phyloP scores from a whole-genome alignment of 768 basidiomycete genomes.

The Mycena pura region DNA sequence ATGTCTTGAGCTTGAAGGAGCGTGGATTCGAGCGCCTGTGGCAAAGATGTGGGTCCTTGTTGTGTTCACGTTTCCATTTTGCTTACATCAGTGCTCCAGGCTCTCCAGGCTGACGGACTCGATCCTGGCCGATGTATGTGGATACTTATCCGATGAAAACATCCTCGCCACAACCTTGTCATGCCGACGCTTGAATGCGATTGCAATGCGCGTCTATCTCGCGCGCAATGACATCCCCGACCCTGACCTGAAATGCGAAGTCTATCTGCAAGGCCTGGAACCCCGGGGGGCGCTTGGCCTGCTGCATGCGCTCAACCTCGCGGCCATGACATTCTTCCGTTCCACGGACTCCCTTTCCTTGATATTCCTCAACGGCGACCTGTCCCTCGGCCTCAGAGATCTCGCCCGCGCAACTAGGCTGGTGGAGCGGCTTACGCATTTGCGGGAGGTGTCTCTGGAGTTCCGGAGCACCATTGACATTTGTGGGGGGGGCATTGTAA shows the following conservation, averaged over 20 bases:
- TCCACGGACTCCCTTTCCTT: background rate
- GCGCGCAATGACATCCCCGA: background rate
- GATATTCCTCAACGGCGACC: slow-evolving; percentile 5
- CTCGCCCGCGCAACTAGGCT: background rate
- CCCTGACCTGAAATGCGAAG: background rate
- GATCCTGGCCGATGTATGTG: background rate
- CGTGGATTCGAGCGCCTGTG: too few species aligned
- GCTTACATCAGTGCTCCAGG: too few species aligned
- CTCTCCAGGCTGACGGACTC: too few species aligned
- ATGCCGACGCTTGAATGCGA: background rate
- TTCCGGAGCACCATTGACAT: background rate
- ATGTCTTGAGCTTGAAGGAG: too few species aligned
- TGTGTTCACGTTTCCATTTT: too few species aligned
- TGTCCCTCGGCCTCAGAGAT: background rate
- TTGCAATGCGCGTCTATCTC: background rate
- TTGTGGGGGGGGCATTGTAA: background rate
- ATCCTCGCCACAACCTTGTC: background rate
- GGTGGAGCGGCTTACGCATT: background rate
- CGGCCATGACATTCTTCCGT: background rate
- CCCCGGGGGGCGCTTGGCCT: background rate
- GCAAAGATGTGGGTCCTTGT: too few species aligned
- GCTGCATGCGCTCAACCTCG: slow-evolving; percentile 1
- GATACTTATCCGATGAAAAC: background rate
- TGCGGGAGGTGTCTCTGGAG: background rate
- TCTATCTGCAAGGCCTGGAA: background rate